phyloP scores from a whole-genome alignment of 306 rosid genomes.

The Luffa acutangula region DNA sequence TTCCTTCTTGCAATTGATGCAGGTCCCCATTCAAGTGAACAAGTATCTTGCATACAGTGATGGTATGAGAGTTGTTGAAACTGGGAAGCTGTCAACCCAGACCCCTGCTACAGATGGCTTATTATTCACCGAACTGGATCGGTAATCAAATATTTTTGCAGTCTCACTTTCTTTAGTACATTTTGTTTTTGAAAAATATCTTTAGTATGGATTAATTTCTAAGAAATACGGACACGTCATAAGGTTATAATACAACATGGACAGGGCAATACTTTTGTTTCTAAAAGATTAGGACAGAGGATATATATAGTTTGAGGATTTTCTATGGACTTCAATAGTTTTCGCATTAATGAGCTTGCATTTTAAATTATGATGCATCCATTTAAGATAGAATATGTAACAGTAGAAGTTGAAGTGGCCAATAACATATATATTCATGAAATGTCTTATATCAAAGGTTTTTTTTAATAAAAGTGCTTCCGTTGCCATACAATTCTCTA shows the following conservation, averaged over 20 bases:
- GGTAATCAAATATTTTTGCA: constrained; percentile 28
- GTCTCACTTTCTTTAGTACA: background rate
- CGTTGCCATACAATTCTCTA: background rate
- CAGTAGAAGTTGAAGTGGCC: background rate
- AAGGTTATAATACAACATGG: background rate
- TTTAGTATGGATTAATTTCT: background rate
- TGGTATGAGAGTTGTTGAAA: constrained; percentile 85
- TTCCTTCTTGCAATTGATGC: constrained; percentile 7
- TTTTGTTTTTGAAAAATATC: background rate
- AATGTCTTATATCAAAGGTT: background rate
- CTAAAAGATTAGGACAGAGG: background rate
- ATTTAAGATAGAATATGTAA: background rate
- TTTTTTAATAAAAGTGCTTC: background rate
- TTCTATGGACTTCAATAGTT: background rate
- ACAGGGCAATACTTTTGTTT: background rate
- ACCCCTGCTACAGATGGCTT: constrained; percentile 64
- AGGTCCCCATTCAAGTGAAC: constrained; percentile 98
- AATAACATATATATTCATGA: background rate
- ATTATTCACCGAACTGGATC: constrained; percentile 73
- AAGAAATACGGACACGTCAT: background rate
- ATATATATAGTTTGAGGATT: background rate
- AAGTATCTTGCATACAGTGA: constrained; percentile 80
- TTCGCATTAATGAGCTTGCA: background rate
- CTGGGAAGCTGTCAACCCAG: constrained; percentile 56
- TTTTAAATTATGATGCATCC: background rate